These are phyloP conservation scores for Diaporthe sp. DNA, from an alignment of 2,329 filamentous ascomycete genomes.

Conservation along the genomic window DNA sequence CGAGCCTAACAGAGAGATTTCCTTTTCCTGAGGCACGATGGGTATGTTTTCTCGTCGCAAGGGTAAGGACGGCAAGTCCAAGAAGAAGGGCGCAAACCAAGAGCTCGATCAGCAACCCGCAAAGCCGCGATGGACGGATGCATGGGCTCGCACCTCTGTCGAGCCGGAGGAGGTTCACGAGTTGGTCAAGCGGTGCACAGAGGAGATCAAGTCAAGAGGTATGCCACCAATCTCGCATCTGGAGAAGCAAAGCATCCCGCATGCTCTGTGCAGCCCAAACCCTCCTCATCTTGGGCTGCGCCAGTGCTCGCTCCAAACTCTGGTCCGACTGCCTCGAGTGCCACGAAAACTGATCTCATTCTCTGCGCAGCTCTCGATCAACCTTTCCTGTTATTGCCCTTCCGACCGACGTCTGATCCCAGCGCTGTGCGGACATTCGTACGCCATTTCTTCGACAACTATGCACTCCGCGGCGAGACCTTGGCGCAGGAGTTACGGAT, in stretches of 20 bases:
- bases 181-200: conserved; percentile 85
- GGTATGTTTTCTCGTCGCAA: conserved; percentile 76
- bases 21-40: conserved; percentile 33
- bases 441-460: conserved; percentile 87
- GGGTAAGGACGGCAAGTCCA: conserved; percentile 77
- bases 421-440: conserved; percentile 93
- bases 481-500: conserved; percentile 90
- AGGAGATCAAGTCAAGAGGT: conserved; percentile 96
- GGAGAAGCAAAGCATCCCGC: conserved; percentile 28
- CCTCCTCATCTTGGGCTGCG: conserved; percentile 35
- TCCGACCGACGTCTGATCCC: conserved; percentile 92
- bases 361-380: conserved; percentile 79
- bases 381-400: conserved; percentile 93
- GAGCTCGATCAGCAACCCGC: conserved; percentile 67
- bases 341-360: conserved; percentile 41
- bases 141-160: conserved; percentile 85
- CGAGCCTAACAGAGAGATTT: conserved; percentile 31
- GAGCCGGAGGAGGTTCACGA: conserved; percentile 93
- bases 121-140: conserved; percentile 88
- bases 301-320: conserved; percentile 39
- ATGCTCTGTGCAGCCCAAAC: conserved; percentile 40
- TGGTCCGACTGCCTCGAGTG: conserved; percentile 21
- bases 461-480: conserved; percentile 76
- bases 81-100: conserved; percentile 73
- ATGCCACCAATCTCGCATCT: conserved; percentile 53